phyloP scores from a whole-genome alignment of 2,329 filamentous ascomycete species.

The Alternaria atra region DNA sequence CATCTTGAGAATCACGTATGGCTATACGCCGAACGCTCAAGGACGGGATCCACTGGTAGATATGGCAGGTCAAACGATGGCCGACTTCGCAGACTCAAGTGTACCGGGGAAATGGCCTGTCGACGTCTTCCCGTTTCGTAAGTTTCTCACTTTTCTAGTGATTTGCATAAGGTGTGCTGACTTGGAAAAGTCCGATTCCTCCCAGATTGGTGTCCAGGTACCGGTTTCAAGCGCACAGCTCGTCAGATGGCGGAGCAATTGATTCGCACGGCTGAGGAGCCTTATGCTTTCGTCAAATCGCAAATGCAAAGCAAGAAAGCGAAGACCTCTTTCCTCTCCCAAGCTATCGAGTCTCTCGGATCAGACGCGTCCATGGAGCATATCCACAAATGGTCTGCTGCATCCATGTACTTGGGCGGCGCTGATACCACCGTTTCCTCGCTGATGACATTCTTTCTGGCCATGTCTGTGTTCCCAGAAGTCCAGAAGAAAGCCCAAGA shows the following conservation, averaged over 20 bases:
- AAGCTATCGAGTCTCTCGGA: conserved; percentile 48
- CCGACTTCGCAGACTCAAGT: conserved; percentile 52
- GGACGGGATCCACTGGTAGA: conserved; percentile 56
- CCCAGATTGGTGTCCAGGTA: conserved; percentile 59
- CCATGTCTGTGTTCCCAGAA: conserved; percentile 60
- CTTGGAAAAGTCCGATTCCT: conserved; percentile 47
- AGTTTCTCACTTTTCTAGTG: conserved; percentile 13
- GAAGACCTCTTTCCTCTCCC: conserved; percentile 54
- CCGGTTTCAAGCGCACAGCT: conserved; percentile 56
- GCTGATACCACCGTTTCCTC: conserved; percentile 58
- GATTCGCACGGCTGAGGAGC: conserved; percentile 46
- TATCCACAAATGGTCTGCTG: conserved; percentile 55
- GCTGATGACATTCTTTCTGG: conserved; percentile 59
- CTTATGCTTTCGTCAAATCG: conserved; percentile 56
- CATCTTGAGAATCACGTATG: conserved; percentile 45
- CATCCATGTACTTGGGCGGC: conserved; percentile 56
- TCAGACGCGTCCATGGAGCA: conserved; percentile 44
- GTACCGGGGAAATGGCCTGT: conserved; percentile 58
- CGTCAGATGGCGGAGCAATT: conserved; percentile 48
- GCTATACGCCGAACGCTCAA: conserved; percentile 56
- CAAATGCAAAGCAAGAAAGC: conserved; percentile 48
- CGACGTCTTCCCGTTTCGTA: conserved; percentile 57
- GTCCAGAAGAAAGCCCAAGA: conserved; percentile 59
- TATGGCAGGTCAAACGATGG: conserved; percentile 53
- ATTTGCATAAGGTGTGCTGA: neutral